phyloP scores from a whole-genome alignment of 2,329 filamentous ascomycete genomes.

The Talaromyces albobiverticillius region DNA sequence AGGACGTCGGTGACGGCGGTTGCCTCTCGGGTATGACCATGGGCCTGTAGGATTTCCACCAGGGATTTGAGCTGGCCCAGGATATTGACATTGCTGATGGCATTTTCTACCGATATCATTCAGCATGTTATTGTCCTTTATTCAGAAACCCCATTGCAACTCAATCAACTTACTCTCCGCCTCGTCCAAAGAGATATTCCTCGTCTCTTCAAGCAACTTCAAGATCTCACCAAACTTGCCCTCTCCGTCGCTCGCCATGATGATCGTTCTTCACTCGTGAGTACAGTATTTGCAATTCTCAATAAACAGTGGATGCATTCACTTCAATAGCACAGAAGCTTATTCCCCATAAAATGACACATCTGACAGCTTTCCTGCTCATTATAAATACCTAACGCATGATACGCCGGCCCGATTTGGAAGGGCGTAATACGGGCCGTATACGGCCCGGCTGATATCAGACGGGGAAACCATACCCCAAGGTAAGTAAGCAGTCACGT shows the following conservation, averaged over 20 bases:
- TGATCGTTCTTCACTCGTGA: not conserved
- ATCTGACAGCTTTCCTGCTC: too few relatives aligned
- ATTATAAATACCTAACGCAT: too few relatives aligned
- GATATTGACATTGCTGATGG: not conserved
- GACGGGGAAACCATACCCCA: too few relatives aligned
- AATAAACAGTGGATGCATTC: too few relatives aligned
- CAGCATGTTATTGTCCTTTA: too few relatives aligned
- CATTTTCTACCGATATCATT: not conserved
- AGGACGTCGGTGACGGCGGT: conserved; percentile 20
- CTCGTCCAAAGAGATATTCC: not conserved
- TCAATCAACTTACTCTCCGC: conserved; percentile 3
- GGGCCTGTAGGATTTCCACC: not conserved
- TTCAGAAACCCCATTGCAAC: not conserved
- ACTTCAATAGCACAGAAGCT: too few relatives aligned
- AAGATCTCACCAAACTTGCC: not conserved
- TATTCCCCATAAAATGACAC: too few relatives aligned
- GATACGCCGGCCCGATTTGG: too few relatives aligned
- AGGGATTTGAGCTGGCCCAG: not conserved
- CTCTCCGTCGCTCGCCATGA: not conserved
- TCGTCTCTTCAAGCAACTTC: conserved; percentile 2
- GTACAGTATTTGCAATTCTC: not conserved
- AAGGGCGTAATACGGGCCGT: not conserved
- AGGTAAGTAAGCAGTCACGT: too few relatives aligned
- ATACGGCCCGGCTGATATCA: not conserved
- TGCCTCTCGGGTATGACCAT: conserved; percentile 10